Percentiles rank a stretch among this genome's conserved stretches.
These are phyloP conservation scores for Leucocoprinus leucothites DNA, from an alignment of 768 basidiomycete species.

Conservation along the genomic window DNA sequence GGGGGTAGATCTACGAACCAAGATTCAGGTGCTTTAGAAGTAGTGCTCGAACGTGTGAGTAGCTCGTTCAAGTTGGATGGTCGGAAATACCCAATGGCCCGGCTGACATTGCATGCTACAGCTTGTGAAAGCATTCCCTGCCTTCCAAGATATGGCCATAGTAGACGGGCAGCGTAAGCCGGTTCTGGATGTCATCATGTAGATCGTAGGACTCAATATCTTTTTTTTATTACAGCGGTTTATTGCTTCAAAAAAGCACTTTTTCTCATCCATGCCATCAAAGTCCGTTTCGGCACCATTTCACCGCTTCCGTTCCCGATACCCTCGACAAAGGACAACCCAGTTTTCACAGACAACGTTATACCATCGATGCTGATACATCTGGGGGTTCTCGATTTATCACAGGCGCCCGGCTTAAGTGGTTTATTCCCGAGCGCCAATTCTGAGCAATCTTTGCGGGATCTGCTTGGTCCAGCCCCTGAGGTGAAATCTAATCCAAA, in stretches of 20 bases:
- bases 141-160: slow-evolving; percentile 73
- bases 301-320: slow-evolving; percentile 57
- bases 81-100: not conserved
- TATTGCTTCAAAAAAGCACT: slow-evolving; percentile 91
- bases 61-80: not conserved
- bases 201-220: not conserved
- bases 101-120: slow-evolving; percentile 27
- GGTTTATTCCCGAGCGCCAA: slow-evolving; percentile 47
- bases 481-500: not conserved
- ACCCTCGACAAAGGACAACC: slow-evolving; percentile 54
- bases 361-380: slow-evolving; percentile 80
- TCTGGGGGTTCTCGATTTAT: slow-evolving; percentile 70
- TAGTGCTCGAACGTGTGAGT: slow-evolving; percentile 61
- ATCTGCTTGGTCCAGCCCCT: slow-evolving; percentile 35
- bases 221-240: slow-evolving; percentile 45
- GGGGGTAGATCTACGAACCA: slow-evolving; percentile 30
- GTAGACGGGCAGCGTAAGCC: slow-evolving; percentile 62
- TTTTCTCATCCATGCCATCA: slow-evolving; percentile 72
- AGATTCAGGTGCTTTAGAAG: slow-evolving; percentile 29
- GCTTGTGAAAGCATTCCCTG: slow-evolving; percentile 77
- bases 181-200: not conserved
- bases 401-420: slow-evolving; percentile 40
- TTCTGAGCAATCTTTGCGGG: slow-evolving; percentile 31
- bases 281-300: slow-evolving; percentile 59
- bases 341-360: slow-evolving; percentile 80